Conservation (phyloP, 148 eudicot genomes). For the Rhododendron kiyosumense region DNA sequence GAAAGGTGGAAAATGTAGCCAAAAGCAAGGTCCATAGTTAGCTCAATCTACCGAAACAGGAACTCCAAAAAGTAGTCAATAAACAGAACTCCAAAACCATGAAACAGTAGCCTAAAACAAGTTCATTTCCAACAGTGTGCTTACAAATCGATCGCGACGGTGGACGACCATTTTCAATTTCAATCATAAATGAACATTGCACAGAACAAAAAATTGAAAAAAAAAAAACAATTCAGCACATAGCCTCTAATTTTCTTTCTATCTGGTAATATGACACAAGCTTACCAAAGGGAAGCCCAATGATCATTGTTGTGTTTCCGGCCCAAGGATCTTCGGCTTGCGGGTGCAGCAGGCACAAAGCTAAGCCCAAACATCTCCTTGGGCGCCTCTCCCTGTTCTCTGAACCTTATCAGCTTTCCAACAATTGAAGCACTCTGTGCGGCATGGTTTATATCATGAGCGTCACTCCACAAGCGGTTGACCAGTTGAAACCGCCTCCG, state of each 20-base stretch:
- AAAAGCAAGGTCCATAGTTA: neutral
- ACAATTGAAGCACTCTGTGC: conserved; percentile 57
- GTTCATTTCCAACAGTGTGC: neutral
- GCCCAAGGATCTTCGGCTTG: conserved; percentile 51
- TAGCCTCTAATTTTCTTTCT: neutral
- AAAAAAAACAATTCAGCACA: neutral
- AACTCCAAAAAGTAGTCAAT: neutral
- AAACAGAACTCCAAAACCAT: neutral
- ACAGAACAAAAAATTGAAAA: neutral
- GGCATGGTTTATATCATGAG: conserved; percentile 44
- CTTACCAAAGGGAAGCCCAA: conserved; percentile 36
- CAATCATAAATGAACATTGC: neutral
- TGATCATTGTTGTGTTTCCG: conserved; percentile 40
- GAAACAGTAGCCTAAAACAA: neutral
- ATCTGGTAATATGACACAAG: neutral
- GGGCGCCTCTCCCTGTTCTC: conserved; percentile 55
- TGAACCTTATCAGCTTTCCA: conserved; percentile 67
- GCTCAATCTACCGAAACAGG: neutral
- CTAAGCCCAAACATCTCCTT: conserved; percentile 93
- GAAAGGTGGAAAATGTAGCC: neutral
- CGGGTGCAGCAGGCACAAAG: conserved; percentile 54
- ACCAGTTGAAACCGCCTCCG: conserved; percentile 63
- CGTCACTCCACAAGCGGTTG: conserved; percentile 53
- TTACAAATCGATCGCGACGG: neutral
- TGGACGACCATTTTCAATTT: neutral